Base-by-base conservation (phyloP, 176 grass and related monocot genomes). In the Olyra latifolia region DNA sequence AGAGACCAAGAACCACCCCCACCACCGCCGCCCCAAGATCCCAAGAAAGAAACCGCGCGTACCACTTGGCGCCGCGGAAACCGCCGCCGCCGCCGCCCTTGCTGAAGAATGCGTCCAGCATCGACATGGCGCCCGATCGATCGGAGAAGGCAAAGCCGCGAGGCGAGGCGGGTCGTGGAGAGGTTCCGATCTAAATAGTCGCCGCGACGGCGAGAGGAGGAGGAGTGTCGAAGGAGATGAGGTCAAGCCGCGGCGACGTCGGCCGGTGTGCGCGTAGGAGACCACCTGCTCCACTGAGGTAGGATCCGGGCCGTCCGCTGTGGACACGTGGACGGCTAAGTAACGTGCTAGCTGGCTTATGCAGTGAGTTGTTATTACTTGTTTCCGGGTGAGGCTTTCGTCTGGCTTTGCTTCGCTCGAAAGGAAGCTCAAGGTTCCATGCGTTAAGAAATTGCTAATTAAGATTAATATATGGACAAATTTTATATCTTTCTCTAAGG, bases 101-200 rank as follows among this genome's bases (percentile, higher is more conserved):
- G 57, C 72, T 69, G 90, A 99, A 99, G 92, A 98, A 98, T 2
- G 86, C 75, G 83, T 98, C 95, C 45, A 98, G 89, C 92, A 98
- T 91, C 87, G 91, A 94, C 91, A 94, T 98, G 77, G 72, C 87
- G 38, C 13, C 47, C 60, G 22, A 29, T 66, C 8, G 55, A 65
- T 42, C 39, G 7, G n/a, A 4, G 10, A 12, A 20, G 14, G 65
- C 14, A 32, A 10, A 7, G n/a, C 5, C 32, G 32, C 32, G 5
- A 35, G 32, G 32, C 32, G 32, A 35, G 32, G 32, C 1, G 32
- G 32, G 32, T 35, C 32, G 32, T 35, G 32, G 1, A 35, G 32
- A 4, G 32, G 19, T 6, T 42, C 78, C 59, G 67, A 83, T 78
- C 80, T 73, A n/a, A 59, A 10, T 23, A 9, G 41, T 52, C 32